Conservation (phyloP, 148 eudicot species). For the Amaranthus hypochondriacus region DNA sequence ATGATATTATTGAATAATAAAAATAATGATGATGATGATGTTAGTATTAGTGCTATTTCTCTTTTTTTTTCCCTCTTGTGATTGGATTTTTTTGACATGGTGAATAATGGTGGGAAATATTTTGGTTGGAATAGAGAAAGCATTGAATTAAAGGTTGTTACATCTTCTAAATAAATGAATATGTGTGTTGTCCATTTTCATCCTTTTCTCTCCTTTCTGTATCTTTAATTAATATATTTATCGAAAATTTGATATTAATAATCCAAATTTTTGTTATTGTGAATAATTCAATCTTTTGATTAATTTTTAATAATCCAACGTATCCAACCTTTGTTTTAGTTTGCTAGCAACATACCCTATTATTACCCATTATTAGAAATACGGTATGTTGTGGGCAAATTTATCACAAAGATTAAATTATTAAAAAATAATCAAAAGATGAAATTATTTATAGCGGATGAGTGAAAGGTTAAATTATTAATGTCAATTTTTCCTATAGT, state of each 20-base stretch:
- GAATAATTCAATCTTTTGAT: too few relatives aligned
- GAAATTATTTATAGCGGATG: too few relatives aligned
- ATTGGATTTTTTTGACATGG: not conserved
- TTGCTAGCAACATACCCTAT: too few relatives aligned
- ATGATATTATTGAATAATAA: not conserved
- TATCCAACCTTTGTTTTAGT: too few relatives aligned
- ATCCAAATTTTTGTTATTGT: too few relatives aligned
- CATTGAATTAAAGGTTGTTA: not conserved
- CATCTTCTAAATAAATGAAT: conserved; percentile 4
- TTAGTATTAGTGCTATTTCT: not conserved
- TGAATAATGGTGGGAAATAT: not conserved
- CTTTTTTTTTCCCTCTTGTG: not conserved
- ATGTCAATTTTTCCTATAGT: not conserved
- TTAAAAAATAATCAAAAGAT: too few relatives aligned
- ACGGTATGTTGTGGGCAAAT: too few relatives aligned
- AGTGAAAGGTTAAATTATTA: too few relatives aligned
- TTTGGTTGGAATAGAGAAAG: conserved; percentile 13
- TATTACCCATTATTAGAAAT: too few relatives aligned
- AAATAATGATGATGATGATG: not conserved
- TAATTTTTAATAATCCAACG: too few relatives aligned
- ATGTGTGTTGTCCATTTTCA: not conserved
- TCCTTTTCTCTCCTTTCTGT: not conserved
- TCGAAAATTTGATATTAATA: not conserved
- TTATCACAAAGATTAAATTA: too few relatives aligned
- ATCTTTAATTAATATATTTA: too few relatives aligned